phyloP scores from a whole-genome alignment of 768 basidiomycete genomes.

The Tricholoma bakamatsutake region DNA sequence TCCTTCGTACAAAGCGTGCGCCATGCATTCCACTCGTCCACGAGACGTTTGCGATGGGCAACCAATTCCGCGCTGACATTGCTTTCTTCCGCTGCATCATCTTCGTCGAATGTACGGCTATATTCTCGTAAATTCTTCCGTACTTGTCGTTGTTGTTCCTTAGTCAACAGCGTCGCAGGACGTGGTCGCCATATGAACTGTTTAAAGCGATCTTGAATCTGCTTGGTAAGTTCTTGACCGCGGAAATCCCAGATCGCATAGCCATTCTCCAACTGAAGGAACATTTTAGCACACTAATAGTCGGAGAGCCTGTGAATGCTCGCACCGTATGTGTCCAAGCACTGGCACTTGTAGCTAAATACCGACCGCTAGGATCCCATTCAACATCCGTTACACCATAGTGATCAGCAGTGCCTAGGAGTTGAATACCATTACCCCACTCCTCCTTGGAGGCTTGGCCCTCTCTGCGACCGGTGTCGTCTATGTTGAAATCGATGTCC shows the following conservation, averaged over 20 bases:
- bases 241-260: slow-evolving; percentile 98
- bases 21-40: slow-evolving; percentile 99
- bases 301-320: slow-evolving; percentile 5
- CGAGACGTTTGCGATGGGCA: slow-evolving; percentile 82
- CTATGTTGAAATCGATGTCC: slow-evolving; percentile 89
- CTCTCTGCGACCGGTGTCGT: slow-evolving; percentile 47
- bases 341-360: slow-evolving; percentile 88
- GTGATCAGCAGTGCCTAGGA: slow-evolving; percentile 84
- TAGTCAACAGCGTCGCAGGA: slow-evolving; percentile 80
- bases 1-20: slow-evolving; percentile 49
- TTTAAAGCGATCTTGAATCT: slow-evolving; percentile 92
- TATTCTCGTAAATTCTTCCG: slow-evolving; percentile 88
- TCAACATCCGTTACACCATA: slow-evolving; percentile 97
- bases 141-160: slow-evolving; percentile 83
- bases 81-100: slow-evolving; percentile 93
- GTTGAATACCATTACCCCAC: slow-evolving; percentile 82
- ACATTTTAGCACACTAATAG: slow-evolving; percentile 6
- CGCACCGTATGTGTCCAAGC: slow-evolving; percentile 91
- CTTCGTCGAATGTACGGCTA: slow-evolving; percentile 90
- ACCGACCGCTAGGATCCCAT: slow-evolving; percentile 97
- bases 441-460: slow-evolving; percentile 56
- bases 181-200: slow-evolving; percentile 98
- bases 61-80: slow-evolving; percentile 92
- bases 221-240: slow-evolving; percentile 89
- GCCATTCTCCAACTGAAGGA: slow-evolving; percentile 84